Evolutionary conservation across 1,284 basidiomycete genomes (phyloP).

Genomic region (Apiotrichum siamense): DNA sequence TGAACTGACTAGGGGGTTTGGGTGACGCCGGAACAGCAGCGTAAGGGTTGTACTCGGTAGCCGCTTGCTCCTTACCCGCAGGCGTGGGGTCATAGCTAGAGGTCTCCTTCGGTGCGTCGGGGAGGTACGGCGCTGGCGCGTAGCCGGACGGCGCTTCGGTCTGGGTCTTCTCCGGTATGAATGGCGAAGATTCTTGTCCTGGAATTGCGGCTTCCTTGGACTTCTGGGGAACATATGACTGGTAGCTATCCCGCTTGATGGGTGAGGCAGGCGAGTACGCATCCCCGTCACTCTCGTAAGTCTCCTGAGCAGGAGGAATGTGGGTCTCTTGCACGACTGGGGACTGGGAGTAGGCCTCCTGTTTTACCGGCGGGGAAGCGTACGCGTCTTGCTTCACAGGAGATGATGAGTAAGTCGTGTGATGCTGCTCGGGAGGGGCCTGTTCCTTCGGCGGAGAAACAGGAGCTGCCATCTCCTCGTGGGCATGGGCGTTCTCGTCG

Average conservation of each 20-base stretch:
- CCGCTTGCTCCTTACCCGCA: too few relatives aligned
- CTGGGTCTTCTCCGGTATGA: neutral
- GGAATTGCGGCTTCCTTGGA: neutral
- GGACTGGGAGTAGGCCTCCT: too few relatives aligned
- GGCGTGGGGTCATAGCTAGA: neutral
- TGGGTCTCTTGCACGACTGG: too few relatives aligned
- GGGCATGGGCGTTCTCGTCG: neutral
- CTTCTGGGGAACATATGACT: neutral
- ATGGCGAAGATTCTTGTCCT: neutral
- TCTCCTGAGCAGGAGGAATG: too few relatives aligned
- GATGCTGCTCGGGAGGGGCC: too few relatives aligned
- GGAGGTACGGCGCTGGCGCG: conserved; percentile 2
- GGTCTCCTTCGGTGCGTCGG: neutral
- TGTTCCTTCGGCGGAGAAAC: neutral
- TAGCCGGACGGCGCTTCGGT: neutral
- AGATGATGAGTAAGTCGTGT: too few relatives aligned
- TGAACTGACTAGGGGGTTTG: neutral
- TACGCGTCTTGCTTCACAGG: too few relatives aligned
- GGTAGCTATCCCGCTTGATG: neutral
- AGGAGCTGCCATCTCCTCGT: neutral
- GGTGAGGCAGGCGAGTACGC: neutral
- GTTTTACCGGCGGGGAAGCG: too few relatives aligned
- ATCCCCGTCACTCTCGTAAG: neutral
- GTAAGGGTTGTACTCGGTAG: neutral
- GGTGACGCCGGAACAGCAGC: neutral